phyloP scores from a whole-genome alignment of 371 early-diverging fungal species.

The Mucor velutinosus region DNA sequence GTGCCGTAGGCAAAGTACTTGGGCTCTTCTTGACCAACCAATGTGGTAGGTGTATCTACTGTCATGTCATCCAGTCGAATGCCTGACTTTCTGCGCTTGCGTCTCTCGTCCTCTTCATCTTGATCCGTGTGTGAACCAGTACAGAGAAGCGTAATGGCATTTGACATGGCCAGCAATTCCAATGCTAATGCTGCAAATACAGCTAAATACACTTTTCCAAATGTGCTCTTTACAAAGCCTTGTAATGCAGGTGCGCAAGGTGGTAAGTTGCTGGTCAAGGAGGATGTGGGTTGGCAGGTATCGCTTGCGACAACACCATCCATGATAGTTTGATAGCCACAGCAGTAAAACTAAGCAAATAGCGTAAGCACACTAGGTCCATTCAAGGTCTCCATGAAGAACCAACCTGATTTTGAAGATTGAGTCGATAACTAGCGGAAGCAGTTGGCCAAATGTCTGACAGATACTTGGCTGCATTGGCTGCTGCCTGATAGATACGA shows the following conservation, averaged over 20 bases:
- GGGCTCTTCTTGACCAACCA: constrained; percentile 21
- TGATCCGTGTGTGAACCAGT: constrained; percentile 21
- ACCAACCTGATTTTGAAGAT: constrained; percentile 36
- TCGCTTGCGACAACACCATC: constrained; percentile 32
- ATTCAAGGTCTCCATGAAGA: neutral
- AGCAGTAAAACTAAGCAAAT: constrained; percentile 40
- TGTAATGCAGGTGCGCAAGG: constrained; percentile 35
- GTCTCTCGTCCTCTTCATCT: constrained; percentile 46
- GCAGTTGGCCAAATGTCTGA: constrained; percentile 36
- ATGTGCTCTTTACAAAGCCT: constrained; percentile 26
- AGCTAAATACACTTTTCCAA: constrained; percentile 40
- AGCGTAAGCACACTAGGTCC: neutral
- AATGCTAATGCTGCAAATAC: constrained; percentile 47
- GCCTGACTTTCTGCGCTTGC: constrained; percentile 49
- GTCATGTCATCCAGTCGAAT: constrained; percentile 48
- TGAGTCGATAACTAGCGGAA: constrained; percentile 18
- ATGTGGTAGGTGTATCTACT: constrained; percentile 40
- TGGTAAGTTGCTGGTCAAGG: constrained; percentile 9
- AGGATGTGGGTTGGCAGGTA: constrained; percentile 21
- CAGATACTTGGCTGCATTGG: constrained; percentile 36
- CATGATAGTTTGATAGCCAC: constrained; percentile 42
- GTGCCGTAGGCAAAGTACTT: constrained; percentile 12
- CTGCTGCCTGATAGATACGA: constrained; percentile 38
- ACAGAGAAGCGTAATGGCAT: constrained; percentile 47
- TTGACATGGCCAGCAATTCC: constrained; percentile 43